Evolutionary conservation across 805 yeast species (phyloP).

Genomic region (Saccharomycopsis fibuligera): DNA sequence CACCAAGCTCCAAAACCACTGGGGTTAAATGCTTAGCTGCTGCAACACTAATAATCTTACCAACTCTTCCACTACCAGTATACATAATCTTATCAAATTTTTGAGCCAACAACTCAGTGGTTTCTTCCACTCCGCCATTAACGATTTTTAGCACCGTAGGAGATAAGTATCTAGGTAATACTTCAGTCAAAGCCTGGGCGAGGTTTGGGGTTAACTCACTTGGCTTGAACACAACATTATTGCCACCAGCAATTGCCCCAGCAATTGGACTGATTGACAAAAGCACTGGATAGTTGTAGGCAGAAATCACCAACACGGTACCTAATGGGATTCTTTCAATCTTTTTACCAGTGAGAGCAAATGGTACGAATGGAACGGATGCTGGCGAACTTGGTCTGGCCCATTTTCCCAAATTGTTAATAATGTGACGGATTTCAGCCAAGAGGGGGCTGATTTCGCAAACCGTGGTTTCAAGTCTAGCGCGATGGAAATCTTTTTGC

Average conservation of each 20-base stretch:
- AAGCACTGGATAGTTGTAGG: slow-evolving; percentile 75
- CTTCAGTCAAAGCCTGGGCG: slow-evolving; percentile 46
- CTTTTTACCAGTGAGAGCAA: slow-evolving; percentile 30
- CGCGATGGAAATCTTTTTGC: slow-evolving; percentile 58
- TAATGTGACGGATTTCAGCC: slow-evolving; percentile 52
- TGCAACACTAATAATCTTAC: slow-evolving; percentile 65
- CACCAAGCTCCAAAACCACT: slow-evolving; percentile 77
- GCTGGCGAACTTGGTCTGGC: slow-evolving; percentile 41
- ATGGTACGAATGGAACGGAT: slow-evolving; percentile 27
- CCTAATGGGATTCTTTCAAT: slow-evolving; percentile 50
- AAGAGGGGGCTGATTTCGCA: slow-evolving; percentile 49
- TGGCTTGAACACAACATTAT: slow-evolving; percentile 70
- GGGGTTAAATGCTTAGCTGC: slow-evolving; percentile 89
- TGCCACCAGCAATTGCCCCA: slow-evolving; percentile 84
- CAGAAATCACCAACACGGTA: slow-evolving; percentile 62
- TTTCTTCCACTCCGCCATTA: slow-evolving; percentile 40
- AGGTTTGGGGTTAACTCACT: slow-evolving; percentile 66
- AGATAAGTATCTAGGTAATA: slow-evolving; percentile 47
- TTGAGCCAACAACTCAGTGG: slow-evolving; percentile 51
- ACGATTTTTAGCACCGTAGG: slow-evolving; percentile 54
- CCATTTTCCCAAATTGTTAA: slow-evolving; percentile 57
- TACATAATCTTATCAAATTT: slow-evolving; percentile 78
- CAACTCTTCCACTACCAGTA: slow-evolving; percentile 78
- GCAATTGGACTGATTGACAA: slow-evolving; percentile 60
- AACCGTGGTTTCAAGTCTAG: slow-evolving; percentile 52